Evolutionary conservation across 331 rosid species (phyloP).

Genomic region (Quercus phellos): DNA sequence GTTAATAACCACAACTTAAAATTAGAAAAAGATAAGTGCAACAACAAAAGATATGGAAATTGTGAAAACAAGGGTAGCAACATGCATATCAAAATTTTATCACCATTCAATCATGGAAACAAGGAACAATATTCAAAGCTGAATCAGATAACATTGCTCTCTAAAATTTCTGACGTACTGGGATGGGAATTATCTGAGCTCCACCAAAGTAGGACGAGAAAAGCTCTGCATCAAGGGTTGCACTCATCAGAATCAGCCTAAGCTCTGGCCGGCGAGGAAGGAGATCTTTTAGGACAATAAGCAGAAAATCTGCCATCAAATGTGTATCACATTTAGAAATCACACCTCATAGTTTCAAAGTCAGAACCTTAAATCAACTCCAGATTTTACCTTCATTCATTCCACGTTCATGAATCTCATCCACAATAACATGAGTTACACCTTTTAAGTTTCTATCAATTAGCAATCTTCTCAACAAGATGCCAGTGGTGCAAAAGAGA

Average conservation of each 20-base stretch:
- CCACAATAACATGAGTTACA: conserved; percentile 89
- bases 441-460: conserved; percentile 83
- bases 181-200: conserved; percentile 59
- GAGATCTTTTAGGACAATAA: conserved; percentile 88
- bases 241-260: conserved; percentile 92
- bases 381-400: conserved; percentile 85
- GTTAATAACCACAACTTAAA: background rate
- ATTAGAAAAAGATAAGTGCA: background rate
- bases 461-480: conserved; percentile 85
- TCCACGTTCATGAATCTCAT: conserved; percentile 99
- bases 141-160: conserved; percentile 11
- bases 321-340: conserved; percentile 30
- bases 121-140: conserved; percentile 1
- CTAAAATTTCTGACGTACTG: conserved; percentile 40
- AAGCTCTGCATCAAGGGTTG: conserved; percentile 88
- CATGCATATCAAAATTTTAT: background rate
- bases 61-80: background rate
- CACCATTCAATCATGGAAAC: background rate
- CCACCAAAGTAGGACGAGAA: conserved; percentile 74
- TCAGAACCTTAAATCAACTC: conserved; percentile 14
- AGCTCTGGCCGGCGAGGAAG: conserved; percentile 83
- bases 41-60: background rate
- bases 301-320: conserved; percentile 85
- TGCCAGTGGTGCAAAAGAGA: conserved; percentile 96
- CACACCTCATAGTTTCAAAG: conserved; percentile 24